Evolutionary conservation across 768 basidiomycete species (phyloP).

Genomic region (Gloeostereum incarnatum): DNA sequence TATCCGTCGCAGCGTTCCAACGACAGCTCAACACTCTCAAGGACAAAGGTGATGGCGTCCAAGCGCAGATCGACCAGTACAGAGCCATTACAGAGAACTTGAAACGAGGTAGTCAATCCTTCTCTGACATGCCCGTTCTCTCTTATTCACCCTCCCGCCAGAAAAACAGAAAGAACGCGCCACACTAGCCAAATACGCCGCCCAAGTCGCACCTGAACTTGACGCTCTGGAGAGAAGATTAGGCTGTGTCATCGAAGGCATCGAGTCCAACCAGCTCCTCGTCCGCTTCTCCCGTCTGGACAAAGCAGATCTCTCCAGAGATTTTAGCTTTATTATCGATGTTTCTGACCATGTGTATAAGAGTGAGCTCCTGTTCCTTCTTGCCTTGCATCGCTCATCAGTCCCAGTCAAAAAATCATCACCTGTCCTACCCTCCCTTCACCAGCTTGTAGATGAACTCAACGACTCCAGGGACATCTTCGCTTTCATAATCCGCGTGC

Average conservation of each 20-base stretch:
- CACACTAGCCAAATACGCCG: constrained; percentile 43
- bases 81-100: constrained; percentile 52
- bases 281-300: constrained; percentile 67
- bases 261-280: constrained; percentile 63
- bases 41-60: constrained; percentile 49
- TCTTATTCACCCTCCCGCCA: constrained; percentile 13
- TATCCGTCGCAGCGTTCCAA: constrained; percentile 47
- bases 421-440: constrained; percentile 57
- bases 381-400: not conserved
- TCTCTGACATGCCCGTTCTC: not conserved
- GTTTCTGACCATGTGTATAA: constrained; percentile 51
- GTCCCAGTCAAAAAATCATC: constrained; percentile 68
- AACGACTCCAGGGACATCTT: constrained; percentile 66
- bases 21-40: constrained; percentile 57
- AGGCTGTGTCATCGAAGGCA: constrained; percentile 67
- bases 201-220: constrained; percentile 45
- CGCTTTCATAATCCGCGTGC: constrained; percentile 57
- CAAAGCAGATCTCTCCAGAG: constrained; percentile 41
- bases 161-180: constrained; percentile 63
- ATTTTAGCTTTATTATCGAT: constrained; percentile 74
- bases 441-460: constrained; percentile 59
- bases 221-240: constrained; percentile 45
- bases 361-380: constrained; percentile 35
- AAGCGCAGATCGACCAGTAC: constrained; percentile 68
- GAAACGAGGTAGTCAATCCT: constrained; percentile 41